Evolutionary conservation across 371 early-diverging fungal genomes (phyloP).

Genomic region (Lichtheimia ramosa): DNA sequence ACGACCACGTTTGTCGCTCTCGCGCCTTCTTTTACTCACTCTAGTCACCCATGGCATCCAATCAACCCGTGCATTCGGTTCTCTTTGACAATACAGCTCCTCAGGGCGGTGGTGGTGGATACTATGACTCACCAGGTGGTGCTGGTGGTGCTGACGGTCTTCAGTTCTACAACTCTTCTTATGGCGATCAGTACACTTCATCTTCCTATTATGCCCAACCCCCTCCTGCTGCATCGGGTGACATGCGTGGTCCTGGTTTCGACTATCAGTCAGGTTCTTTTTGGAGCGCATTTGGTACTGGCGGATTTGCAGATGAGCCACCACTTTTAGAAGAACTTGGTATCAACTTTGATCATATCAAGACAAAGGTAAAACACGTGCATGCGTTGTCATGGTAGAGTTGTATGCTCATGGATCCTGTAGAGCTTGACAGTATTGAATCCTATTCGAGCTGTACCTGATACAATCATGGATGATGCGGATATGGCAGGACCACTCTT

Average conservation of each 20-base stretch:
- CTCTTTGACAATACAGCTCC: conserved; percentile 50
- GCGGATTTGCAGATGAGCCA: conserved; percentile 83
- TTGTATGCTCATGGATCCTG: no score
- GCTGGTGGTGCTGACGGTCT: conserved; percentile 43
- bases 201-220: conserved; percentile 42
- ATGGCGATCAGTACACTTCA: conserved; percentile 52
- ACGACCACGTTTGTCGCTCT: no score
- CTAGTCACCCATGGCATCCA: conserved; percentile 23
- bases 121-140: conserved; percentile 23
- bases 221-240: conserved; percentile 34
- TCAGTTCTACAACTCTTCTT: conserved; percentile 70
- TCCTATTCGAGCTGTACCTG: conserved; percentile 85
- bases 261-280: conserved; percentile 78
- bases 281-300: conserved; percentile 57
- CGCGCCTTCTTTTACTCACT: no score
- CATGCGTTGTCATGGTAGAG: conserved; percentile 84
- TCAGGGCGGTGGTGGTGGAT: conserved; percentile 21
- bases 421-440: conserved; percentile 87
- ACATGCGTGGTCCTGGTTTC: conserved; percentile 51
- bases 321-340: conserved; percentile 91
- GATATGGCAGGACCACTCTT: conserved; percentile 94
- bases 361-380: conserved; percentile 61
- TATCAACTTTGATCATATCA: conserved; percentile 87
- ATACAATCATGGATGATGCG: conserved; percentile 90
- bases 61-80: conserved; percentile 54